phyloP scores from a whole-genome alignment of 2,329 filamentous ascomycete species.

The Claviceps spartinae region DNA sequence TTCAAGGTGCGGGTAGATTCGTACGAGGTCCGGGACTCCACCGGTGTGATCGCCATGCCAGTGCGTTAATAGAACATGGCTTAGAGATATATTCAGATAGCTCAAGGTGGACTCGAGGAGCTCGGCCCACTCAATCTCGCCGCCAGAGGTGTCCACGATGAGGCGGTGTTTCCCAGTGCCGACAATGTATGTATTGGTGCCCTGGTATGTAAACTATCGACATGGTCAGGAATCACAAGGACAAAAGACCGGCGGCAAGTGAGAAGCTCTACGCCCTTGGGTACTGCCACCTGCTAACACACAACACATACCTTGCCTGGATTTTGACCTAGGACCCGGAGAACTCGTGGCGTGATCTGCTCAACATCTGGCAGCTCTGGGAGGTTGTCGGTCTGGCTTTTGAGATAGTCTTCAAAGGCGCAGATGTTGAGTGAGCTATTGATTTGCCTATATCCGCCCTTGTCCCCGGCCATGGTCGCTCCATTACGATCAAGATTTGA shows the following conservation, averaged over 20 bases:
- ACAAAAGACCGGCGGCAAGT: background rate
- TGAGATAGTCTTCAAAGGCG: constrained; percentile 34
- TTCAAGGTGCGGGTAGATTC: constrained; percentile 8
- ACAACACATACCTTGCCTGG: constrained; percentile 23
- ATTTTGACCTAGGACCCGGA: constrained; percentile 30
- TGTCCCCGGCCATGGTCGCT: background rate
- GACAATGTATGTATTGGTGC: constrained; percentile 67
- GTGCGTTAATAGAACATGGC: constrained; percentile 50
- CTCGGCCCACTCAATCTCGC: constrained; percentile 43
- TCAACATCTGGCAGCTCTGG: constrained; percentile 26
- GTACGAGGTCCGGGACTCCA: constrained; percentile 46
- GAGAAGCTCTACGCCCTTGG: too few species aligned
- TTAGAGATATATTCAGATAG: constrained; percentile 9
- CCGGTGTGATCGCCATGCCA: constrained; percentile 63
- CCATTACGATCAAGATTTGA: background rate
- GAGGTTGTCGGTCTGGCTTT: constrained; percentile 21
- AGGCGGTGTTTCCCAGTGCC: constrained; percentile 49
- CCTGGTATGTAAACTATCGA: constrained; percentile 36
- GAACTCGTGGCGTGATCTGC: constrained; percentile 25
- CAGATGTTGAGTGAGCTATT: constrained; percentile 33
- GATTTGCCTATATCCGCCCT: constrained; percentile 29
- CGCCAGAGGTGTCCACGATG: constrained; percentile 62
- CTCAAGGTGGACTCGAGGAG: constrained; percentile 16
- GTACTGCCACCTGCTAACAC: too few species aligned
- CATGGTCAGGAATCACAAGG: background rate